Base-by-base conservation (phyloP, 345 rosid genomes). In the Anacardium occidentale region DNA sequence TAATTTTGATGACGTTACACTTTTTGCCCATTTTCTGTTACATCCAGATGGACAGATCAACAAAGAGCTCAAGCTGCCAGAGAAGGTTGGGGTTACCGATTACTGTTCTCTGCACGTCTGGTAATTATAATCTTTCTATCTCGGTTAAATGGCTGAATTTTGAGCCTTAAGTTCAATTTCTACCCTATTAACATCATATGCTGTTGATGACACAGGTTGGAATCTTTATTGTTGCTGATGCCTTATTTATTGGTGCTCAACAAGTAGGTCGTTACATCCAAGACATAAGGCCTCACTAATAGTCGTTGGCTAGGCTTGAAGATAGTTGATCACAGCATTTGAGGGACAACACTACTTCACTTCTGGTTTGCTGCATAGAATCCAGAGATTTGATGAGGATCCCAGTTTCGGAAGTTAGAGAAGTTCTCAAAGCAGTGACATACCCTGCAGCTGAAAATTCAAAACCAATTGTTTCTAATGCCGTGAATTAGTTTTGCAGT, bases 51-150 rank as follows among this genome's bases (percentile, higher is more conserved):
- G 98, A 94, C 98, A 18, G 97, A 91, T 80, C 97, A 91, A 72
- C 97, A 94, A 82, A 85, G 98, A 84, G 87, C 78, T 83, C 90
- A 87, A 74, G 94, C 94, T 75, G 97, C 93, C 10, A 94, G 82
- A 83, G 97, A 87, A 87, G 97, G 98, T 34, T 89, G 96, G 97
- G 90, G 94, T 17, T 94, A 90, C 74, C 84, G 90, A 71, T 76
- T 94, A 72, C 61, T 89, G 61, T 94, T 80, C 78, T 79, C 97
- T 62, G 91, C 86, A 51, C 97, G 94, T 67, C 84, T 91, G 91
- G 98, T 94, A 83, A 83, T 20, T 40, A 40, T 26, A 47, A 3
- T 50, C 44, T 65, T 73, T 29, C 15, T 18, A 12, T 68, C 55
- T 64, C 37, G 22, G 29, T 57, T 37, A 73, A 44, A 4, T 57